Evolutionary conservation across 208 protist species (phyloP).

Genomic region (Trypanosomatidae sp.): DNA sequence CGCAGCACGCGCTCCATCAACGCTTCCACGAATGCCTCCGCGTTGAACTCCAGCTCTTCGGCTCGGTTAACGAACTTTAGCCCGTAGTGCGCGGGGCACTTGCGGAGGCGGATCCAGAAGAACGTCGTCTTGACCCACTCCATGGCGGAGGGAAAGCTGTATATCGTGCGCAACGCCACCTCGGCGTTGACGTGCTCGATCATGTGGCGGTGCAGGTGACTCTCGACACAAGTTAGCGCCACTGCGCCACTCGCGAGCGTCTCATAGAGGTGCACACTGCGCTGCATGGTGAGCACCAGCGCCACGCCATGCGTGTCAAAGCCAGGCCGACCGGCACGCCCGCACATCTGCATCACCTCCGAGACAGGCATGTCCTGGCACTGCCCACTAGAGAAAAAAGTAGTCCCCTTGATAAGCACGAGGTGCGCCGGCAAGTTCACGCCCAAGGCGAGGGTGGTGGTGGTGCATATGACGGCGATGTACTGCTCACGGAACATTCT

Average conservation of each 20-base stretch:
- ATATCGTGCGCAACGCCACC: slow-evolving; percentile 89
- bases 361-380: slow-evolving; percentile 94
- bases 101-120: slow-evolving; percentile 81
- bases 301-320: slow-evolving; percentile 85
- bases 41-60: slow-evolving; percentile 49
- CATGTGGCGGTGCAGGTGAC: slow-evolving; percentile 80
- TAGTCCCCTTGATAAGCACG: slow-evolving; percentile 97
- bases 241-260: slow-evolving; percentile 39
- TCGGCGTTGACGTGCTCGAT: slow-evolving; percentile 95
- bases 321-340: slow-evolving; percentile 87
- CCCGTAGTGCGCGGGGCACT: slow-evolving; percentile 75
- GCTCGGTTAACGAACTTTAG: slow-evolving; percentile 48
- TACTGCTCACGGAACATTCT: slow-evolving; percentile 82
- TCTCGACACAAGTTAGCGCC: slow-evolving; percentile 53
- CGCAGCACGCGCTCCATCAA: slow-evolving; percentile 69
- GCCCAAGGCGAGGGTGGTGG: slow-evolving; percentile 92
- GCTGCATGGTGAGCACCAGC: slow-evolving; percentile 87
- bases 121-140: slow-evolving; percentile 93
- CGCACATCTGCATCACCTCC: slow-evolving; percentile 99
- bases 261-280: slow-evolving; percentile 60
- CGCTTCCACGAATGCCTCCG: slow-evolving; percentile 52
- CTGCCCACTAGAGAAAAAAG: slow-evolving; percentile 97
- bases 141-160: slow-evolving; percentile 60
- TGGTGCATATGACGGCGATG: slow-evolving; percentile 90
- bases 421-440: slow-evolving; percentile 94